Evolutionary conservation across 148 eudicot species (phyloP).

Genomic region (Diospyros kaki): DNA sequence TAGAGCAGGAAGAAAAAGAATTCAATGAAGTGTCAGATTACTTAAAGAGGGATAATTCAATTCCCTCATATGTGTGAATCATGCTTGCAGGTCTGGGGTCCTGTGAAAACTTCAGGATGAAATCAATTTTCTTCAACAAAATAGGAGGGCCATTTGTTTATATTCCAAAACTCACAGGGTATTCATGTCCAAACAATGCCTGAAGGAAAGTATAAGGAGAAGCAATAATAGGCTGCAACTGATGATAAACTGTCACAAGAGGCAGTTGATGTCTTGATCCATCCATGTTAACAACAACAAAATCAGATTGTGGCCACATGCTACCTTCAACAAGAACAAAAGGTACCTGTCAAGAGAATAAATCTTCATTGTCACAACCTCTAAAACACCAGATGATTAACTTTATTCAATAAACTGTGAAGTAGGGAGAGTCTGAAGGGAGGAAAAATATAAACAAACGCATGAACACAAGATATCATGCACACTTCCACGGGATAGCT

Average conservation of each 20-base stretch:
- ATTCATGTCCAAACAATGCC: slow-evolving; percentile 75
- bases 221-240: slow-evolving; percentile 70
- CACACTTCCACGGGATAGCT: background rate
- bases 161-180: slow-evolving; percentile 56
- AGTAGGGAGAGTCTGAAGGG: background rate
- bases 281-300: slow-evolving; percentile 68
- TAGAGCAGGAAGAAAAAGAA: too few relatives aligned
- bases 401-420: background rate
- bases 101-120: background rate
- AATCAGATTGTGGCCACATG: slow-evolving; percentile 48
- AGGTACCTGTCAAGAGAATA: slow-evolving; percentile 52
- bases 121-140: background rate
- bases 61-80: too few relatives aligned
- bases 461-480: background rate
- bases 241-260: slow-evolving; percentile 72
- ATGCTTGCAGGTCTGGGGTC: too few relatives aligned
- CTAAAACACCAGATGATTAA: background rate
- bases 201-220: slow-evolving; percentile 73
- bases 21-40: too few relatives aligned
- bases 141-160: background rate
- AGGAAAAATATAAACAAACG: background rate
- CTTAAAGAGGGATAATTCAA: too few relatives aligned
- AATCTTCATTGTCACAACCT: background rate
- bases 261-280: slow-evolving; percentile 84
- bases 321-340: slow-evolving; percentile 72